Percentiles rank a stretch among this genome's conserved stretches.
Evolutionary conservation across 169 alveolate species (phyloP).

Genomic region (Besnoitia besnoiti): DNA sequence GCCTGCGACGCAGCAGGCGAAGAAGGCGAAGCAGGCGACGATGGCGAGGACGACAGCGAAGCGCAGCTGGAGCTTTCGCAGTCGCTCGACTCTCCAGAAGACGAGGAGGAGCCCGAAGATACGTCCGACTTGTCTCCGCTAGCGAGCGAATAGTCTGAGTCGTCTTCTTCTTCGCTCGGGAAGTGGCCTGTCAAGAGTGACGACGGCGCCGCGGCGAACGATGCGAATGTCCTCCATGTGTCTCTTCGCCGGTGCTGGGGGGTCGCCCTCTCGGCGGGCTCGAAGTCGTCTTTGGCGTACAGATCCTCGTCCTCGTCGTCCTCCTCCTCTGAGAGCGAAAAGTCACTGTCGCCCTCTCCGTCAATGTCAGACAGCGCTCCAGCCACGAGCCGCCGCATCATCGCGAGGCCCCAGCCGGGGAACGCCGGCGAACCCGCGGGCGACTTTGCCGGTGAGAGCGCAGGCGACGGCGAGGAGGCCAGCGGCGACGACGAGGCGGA

Average conservation of each 20-base stretch:
- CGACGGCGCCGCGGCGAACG: background rate
- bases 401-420: slow-evolving; percentile 18
- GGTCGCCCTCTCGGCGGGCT: background rate
- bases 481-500: background rate
- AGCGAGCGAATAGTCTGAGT: background rate
- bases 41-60: background rate
- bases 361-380: slow-evolving; percentile 28
- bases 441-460: background rate
- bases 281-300: background rate
- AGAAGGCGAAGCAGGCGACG: background rate
- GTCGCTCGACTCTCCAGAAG: background rate
- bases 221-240: background rate
- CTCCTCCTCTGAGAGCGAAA: background rate
- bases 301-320: background rate
- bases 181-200: background rate
- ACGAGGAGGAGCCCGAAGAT: background rate
- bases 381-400: slow-evolving; percentile 31
- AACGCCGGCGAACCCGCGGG: background rate
- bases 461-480: background rate
- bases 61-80: background rate
- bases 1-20: background rate
- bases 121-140: background rate
- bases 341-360: slow-evolving; percentile 29
- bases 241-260: background rate
- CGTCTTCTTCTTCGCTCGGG: background rate